Base-by-base conservation (phyloP, 805 yeast genomes). In the Teunomyces gatunensis region DNA sequence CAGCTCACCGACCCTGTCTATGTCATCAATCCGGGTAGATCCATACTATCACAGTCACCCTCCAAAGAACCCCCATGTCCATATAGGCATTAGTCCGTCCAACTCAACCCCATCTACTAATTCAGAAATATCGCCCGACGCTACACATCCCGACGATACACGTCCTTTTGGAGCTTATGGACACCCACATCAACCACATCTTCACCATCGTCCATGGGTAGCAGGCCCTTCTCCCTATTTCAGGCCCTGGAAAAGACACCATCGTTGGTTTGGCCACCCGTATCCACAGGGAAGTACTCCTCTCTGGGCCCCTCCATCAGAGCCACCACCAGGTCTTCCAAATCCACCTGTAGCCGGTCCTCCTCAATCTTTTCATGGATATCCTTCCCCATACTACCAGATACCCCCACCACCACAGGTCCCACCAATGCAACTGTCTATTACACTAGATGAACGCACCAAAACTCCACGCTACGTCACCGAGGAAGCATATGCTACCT, bases 131-230 rank as follows among this genome's bases (percentile, higher is more conserved):
- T 23, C 29, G 29, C 40, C 40, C 2, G 40, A 37, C 18, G 28
- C 17, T 7, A 20, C 39, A 4, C 13, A 35, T 6, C 20, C 29
- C 44, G 44, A 41, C 20, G 33, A 41, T 13, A 21, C 27, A 29
- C 34, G 44, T 20, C 9, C 20, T 6, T 41, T 29, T 30, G 29
- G 28, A 9, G 20, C 28, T 17, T 29, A 28, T 30, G 33, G 34
- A 5, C 27, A 12, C 7, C 28, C n/a, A 11, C 28, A 11, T 21
- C 28, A 21, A 9, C 17, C 39, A 9, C 28, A 18, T 6, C 27
- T 20, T 23, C 40, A 42, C 23, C 39, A 34, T 18, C 28, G 45
- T 13, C 25, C 42, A 4, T 27, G 27, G 51, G 47, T 28, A 20
- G 18, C 25, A 9, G 13, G 17, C 28, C 40, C 40, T 3, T 13